phyloP scores from a whole-genome alignment of 2,329 filamentous ascomycete genomes.

The Aotearoamyces nothofagi region DNA sequence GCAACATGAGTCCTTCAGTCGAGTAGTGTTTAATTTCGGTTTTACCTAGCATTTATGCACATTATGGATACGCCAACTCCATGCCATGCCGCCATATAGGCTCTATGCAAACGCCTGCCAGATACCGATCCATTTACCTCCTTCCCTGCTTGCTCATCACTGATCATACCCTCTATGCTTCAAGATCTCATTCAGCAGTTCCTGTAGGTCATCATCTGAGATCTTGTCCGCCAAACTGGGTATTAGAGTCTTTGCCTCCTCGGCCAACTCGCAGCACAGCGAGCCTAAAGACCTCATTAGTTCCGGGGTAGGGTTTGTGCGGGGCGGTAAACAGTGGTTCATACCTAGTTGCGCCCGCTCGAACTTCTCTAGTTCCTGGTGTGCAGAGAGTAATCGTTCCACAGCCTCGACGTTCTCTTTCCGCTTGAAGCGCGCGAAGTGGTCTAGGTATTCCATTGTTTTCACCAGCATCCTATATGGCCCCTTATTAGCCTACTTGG shows the following conservation, averaged over 20 bases:
- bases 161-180: conserved; percentile 39
- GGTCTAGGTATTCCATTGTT: conserved; percentile 83
- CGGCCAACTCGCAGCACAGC: conserved; percentile 78
- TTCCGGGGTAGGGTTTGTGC: too few relatives aligned
- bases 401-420: conserved; percentile 93
- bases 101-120: too few relatives aligned
- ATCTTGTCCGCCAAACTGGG: conserved; percentile 85
- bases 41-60: too few relatives aligned
- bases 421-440: conserved; percentile 91
- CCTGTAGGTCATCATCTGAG: conserved; percentile 72
- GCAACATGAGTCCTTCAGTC: too few relatives aligned
- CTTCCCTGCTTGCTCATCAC: too few relatives aligned
- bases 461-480: conserved; percentile 57
- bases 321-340: conserved; percentile 12
- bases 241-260: conserved; percentile 93
- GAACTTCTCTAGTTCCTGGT: conserved; percentile 74
- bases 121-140: too few relatives aligned
- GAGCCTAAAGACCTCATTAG: too few relatives aligned
- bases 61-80: too few relatives aligned
- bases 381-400: conserved; percentile 67
- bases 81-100: too few relatives aligned
- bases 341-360: conserved; percentile 84
- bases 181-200: conserved; percentile 78
- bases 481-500: neutral
- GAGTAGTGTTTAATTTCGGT: too few relatives aligned